Evolutionary conservation across 176 grass and related monocot species (phyloP), one percentile per base, ranked within the genome.

Genomic region (Bromus sterilis): DNA sequence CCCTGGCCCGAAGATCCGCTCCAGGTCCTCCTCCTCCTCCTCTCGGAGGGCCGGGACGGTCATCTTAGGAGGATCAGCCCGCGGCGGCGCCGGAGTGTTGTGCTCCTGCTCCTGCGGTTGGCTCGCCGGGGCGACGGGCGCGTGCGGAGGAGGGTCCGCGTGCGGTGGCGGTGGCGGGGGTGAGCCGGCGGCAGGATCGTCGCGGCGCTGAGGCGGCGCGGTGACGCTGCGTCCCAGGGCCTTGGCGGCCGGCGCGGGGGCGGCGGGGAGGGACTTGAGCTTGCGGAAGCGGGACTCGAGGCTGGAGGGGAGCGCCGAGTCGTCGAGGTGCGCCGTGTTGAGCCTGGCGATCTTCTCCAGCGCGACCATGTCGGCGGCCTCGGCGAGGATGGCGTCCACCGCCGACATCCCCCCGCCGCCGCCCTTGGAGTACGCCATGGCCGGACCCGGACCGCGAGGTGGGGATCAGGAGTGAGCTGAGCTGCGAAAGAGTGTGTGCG

Each of bases 211-310:
- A 21, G 74, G 66, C 80, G 86, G 84, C 40, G 74, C 75, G 53
- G 76, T 92, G 72, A 9, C 25, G 66, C 72, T 76, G n/a, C 77
- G 82, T 6, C 11, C 28, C 11, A 89, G 60, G 48, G 44, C 16
- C 65, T 25, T 68, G 36, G 43, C 51, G 46, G 74, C 44, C 3
- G 61, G 51, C 1, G 66, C 16, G 16, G 48, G 7, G 43, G 85
- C 1, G 10, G 83, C 9, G 24, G 89, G 96, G 39, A 95, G 84
- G 35, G 91, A 95, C 34, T 99, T 99, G 82, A 99, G 93, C 86
- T 95, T 95, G 72, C 87, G 84, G 89, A 93, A 99, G 15, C 96
- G 89, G 51, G 91, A 77, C 83, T 97, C 87, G 72, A 97, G 87
- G 76, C 53, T 70, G 76, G 89, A 86, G 0, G 91, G 89, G 30